These are phyloP conservation scores for Trametes cingulata DNA, from an alignment of 768 basidiomycete species.

Conservation along the genomic window DNA sequence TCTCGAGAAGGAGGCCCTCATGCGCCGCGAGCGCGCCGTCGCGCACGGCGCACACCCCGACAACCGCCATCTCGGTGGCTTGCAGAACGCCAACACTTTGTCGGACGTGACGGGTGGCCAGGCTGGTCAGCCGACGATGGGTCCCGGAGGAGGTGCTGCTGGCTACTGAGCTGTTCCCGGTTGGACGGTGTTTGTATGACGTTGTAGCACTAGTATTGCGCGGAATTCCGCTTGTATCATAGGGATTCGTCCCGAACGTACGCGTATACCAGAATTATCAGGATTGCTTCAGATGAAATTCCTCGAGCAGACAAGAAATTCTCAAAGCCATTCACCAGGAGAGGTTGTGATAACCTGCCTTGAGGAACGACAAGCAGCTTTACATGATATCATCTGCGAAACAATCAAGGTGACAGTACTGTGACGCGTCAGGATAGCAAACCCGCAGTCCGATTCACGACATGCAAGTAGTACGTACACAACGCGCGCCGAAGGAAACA, in stretches of 20 bases:
- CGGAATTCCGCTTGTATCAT: neutral
- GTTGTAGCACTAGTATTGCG: neutral
- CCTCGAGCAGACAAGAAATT: too few relatives aligned
- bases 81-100: conserved; percentile 19
- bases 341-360: too few relatives aligned
- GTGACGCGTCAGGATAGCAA: too few relatives aligned
- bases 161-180: conserved; percentile 1
- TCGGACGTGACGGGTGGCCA: conserved; percentile 12
- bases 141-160: neutral
- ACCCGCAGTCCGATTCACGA: too few relatives aligned
- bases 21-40: conserved; percentile 53
- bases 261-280: neutral
- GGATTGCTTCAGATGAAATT: too few relatives aligned
- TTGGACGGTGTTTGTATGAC: neutral
- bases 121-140: conserved; percentile 9
- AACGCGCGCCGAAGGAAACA: too few relatives aligned
- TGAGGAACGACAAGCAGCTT: too few relatives aligned
- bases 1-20: conserved; percentile 49
- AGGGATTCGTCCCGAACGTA: neutral
- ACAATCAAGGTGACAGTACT: too few relatives aligned
- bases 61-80: conserved; percentile 33
- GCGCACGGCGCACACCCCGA: conserved; percentile 46
- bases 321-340: too few relatives aligned
- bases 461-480: too few relatives aligned
- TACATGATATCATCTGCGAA: too few relatives aligned